A percentile compares a stretch with the other conserved stretches of the same genome.
Conservation (phyloP, 768 basidiomycete species). For the Lactarius vividus region DNA sequence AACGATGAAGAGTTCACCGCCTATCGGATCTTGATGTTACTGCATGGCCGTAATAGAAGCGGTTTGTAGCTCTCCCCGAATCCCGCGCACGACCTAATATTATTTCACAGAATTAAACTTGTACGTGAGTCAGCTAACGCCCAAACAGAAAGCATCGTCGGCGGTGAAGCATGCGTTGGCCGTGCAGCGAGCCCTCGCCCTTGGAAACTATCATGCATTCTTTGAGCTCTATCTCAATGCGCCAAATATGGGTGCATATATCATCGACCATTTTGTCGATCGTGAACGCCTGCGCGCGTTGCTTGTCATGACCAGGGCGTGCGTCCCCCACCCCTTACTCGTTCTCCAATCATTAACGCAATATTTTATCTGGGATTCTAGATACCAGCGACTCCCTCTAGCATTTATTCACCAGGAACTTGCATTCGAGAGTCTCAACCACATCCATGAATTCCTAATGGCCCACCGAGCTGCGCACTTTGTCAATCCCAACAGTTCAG, state of each 20-base stretch:
- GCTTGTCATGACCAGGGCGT: conserved; percentile 93
- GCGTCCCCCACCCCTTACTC: conserved; percentile 37
- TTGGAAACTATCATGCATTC: conserved; percentile 91
- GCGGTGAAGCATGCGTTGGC: conserved; percentile 86
- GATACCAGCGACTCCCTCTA: conserved; percentile 80
- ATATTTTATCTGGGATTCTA: conserved; percentile 36
- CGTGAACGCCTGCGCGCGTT: conserved; percentile 86
- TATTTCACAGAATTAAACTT: conserved; percentile 78
- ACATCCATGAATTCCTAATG: conserved; percentile 65
- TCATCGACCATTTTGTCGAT: conserved; percentile 98
- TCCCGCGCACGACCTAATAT: conserved; percentile 9
- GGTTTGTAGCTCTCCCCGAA: conserved; percentile 51
- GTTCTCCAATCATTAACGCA: conserved; percentile 4
- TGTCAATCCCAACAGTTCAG: conserved; percentile 58
- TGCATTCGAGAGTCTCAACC: conserved; percentile 69
- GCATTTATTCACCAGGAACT: conserved; percentile 77
- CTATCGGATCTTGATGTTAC: conserved; percentile 93
- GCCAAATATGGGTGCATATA: conserved; percentile 97
- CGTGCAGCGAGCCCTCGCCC: conserved; percentile 85
- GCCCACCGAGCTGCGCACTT: conserved; percentile 68
- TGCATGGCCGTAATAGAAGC: conserved; percentile 91
- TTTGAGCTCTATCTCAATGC: conserved; percentile 81
- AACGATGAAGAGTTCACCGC: conserved; percentile 95
- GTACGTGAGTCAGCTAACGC: conserved; percentile 96
- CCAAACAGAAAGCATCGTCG: conserved; percentile 76